phyloP scores from a whole-genome alignment of 768 basidiomycete genomes.

The Tylopilus balloui region DNA sequence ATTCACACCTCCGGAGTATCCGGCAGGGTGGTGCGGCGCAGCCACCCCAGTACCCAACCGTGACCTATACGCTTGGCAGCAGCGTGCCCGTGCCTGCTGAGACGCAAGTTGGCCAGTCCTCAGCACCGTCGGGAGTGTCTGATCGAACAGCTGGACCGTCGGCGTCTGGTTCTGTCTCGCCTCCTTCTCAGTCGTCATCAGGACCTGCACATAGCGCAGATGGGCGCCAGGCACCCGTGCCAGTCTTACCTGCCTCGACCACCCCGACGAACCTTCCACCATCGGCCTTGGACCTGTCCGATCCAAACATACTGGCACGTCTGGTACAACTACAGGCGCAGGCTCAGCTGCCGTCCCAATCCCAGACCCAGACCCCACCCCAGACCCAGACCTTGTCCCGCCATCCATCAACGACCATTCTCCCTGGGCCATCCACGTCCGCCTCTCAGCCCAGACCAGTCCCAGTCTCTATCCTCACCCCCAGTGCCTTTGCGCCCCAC shows the following conservation, averaged over 20 bases:
- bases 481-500: background rate
- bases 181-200: constrained; percentile 1
- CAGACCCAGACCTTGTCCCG: background rate
- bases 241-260: background rate
- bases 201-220: constrained; percentile 6
- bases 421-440: background rate
- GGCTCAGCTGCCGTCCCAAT: constrained; percentile 6
- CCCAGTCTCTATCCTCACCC: background rate
- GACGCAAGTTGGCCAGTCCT: constrained; percentile 2
- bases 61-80: background rate
- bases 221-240: background rate
- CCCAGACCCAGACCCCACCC: background rate
- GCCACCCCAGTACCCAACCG: constrained; percentile 17
- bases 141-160: constrained; percentile 13
- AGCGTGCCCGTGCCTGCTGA: constrained; percentile 5
- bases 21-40: constrained; percentile 15
- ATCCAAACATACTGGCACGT: constrained; percentile 22
- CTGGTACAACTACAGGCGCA: constrained; percentile 26
- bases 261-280: background rate
- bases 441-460: background rate
- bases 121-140: constrained; percentile 11
- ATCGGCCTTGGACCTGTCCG: constrained; percentile 18
- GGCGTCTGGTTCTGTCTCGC: constrained; percentile 1
- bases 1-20: constrained; percentile 47
- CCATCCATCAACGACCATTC: constrained; percentile 1